These are phyloP conservation scores for Petrea volubilis DNA, from an alignment of 257 asterid species.

Conservation along the genomic window DNA sequence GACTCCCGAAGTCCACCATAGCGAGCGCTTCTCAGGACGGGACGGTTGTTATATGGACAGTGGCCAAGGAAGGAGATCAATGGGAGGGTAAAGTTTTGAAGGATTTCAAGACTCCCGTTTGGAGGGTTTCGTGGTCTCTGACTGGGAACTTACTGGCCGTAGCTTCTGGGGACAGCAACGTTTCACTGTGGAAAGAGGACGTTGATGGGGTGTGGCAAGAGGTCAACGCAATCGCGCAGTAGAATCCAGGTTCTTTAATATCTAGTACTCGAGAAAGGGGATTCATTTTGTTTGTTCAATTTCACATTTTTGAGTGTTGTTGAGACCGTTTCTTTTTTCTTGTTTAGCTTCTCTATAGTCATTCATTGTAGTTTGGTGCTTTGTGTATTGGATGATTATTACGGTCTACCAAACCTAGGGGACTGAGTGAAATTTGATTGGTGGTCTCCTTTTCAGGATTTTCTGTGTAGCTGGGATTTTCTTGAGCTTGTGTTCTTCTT, in stretches of 20 bases:
- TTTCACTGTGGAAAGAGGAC: conserved; percentile 88
- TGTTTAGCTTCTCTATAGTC: conserved; percentile 20
- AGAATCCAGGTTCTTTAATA: conserved; percentile 24
- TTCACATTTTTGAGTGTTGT: conserved; percentile 27
- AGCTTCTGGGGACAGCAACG: conserved; percentile 81
- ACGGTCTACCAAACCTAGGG: neutral
- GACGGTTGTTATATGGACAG: conserved; percentile 86
- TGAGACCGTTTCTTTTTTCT: conserved; percentile 22
- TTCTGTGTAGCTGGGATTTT: too few relatives aligned
- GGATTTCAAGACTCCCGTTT: conserved; percentile 79
- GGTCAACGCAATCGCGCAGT: conserved; percentile 62
- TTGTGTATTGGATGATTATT: conserved; percentile 29
- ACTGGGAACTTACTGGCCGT: conserved; percentile 91
- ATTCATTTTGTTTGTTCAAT: conserved; percentile 28
- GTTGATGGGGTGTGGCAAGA: conserved; percentile 97
- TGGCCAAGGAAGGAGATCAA: conserved; percentile 77
- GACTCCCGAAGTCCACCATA: conserved; percentile 90
- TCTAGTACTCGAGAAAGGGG: neutral
- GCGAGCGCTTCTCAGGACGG: conserved; percentile 98
- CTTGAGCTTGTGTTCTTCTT: too few relatives aligned
- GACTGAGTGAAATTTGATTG: neutral
- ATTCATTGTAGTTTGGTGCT: conserved; percentile 37
- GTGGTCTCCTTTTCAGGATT: neutral
- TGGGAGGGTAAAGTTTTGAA: conserved; percentile 87
- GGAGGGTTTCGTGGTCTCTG: conserved; percentile 99